These are phyloP conservation scores for Hypholoma fasciculare DNA, from an alignment of 768 basidiomycete genomes.

Conservation along the genomic window DNA sequence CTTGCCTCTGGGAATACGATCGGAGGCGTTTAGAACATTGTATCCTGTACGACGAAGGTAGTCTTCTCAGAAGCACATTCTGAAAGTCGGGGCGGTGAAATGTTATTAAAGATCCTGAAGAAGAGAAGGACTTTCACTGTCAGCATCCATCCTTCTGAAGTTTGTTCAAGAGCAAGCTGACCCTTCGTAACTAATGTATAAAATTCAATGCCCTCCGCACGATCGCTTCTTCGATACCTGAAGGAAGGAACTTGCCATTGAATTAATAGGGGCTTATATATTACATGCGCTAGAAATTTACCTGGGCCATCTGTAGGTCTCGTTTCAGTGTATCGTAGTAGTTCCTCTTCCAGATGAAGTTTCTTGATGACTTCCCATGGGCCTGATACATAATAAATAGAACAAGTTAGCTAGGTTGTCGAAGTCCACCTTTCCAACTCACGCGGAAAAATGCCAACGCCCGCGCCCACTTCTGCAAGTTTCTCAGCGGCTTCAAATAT, in stretches of 20 bases:
- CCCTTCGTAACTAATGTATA: slow-evolving; percentile 58
- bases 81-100: slow-evolving; percentile 75
- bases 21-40: slow-evolving; percentile 60
- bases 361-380: slow-evolving; percentile 48
- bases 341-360: slow-evolving; percentile 46
- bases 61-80: slow-evolving; percentile 47
- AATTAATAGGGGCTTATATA: background rate
- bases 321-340: slow-evolving; percentile 38
- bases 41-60: slow-evolving; percentile 46
- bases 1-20: slow-evolving; percentile 48
- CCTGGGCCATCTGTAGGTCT: slow-evolving; percentile 42
- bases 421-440: slow-evolving; percentile 12
- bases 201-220: slow-evolving; percentile 51
- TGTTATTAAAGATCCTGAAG: slow-evolving; percentile 46
- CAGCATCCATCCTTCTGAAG: background rate
- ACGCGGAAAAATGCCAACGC: slow-evolving; percentile 57
- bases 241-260: slow-evolving; percentile 46
- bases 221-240: slow-evolving; percentile 62
- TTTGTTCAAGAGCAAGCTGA: slow-evolving; percentile 21
- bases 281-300: slow-evolving; percentile 14
- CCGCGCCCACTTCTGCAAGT: slow-evolving; percentile 60
- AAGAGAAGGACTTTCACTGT: background rate
- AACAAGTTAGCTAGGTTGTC: background rate
- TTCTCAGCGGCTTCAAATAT: slow-evolving; percentile 53
- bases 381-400: slow-evolving; percentile 27